A percentile compares a stretch with the other conserved stretches of the same genome.
phyloP scores from a whole-genome alignment of 2,329 filamentous ascomycete genomes.

The Emydomyces testavorans region DNA sequence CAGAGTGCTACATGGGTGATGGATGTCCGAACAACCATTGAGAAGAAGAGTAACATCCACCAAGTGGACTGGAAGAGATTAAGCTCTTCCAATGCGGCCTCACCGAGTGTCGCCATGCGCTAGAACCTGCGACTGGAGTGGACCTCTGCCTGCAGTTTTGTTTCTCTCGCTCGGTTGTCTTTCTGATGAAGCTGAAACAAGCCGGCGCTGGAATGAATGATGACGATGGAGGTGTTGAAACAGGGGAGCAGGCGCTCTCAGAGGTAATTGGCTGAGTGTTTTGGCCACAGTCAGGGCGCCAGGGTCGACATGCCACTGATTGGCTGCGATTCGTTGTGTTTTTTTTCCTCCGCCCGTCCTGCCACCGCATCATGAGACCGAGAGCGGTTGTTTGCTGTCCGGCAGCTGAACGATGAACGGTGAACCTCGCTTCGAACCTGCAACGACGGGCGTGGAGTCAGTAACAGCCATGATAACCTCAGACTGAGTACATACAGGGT shows the following conservation, averaged over 20 bases:
- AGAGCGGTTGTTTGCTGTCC: too few relatives aligned
- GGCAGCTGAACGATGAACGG: too few relatives aligned
- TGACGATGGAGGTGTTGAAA: not conserved
- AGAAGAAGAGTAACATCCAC: not conserved
- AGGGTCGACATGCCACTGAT: not conserved
- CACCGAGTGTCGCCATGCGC: not conserved
- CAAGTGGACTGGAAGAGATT: not conserved
- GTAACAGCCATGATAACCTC: too few relatives aligned
- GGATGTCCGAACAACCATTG: not conserved
- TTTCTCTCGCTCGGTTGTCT: not conserved
- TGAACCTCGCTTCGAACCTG: too few relatives aligned
- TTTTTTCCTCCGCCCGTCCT: not conserved
- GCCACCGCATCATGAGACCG: too few relatives aligned
- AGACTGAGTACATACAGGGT: too few relatives aligned
- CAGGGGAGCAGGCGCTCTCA: conserved; percentile 1
- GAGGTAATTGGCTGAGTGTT: conserved; percentile 1
- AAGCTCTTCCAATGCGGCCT: not conserved
- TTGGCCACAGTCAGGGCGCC: conserved; percentile 4
- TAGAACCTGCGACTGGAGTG: not conserved
- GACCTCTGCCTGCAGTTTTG: not conserved
- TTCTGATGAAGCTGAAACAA: conserved; percentile 1
- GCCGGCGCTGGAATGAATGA: not conserved
- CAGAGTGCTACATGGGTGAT: not conserved
- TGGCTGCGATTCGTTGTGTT: not conserved
- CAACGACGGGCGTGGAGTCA: too few relatives aligned